Base-by-base conservation (phyloP, 169 alveolate genomes). In the Cryptosporidium felis region DNA sequence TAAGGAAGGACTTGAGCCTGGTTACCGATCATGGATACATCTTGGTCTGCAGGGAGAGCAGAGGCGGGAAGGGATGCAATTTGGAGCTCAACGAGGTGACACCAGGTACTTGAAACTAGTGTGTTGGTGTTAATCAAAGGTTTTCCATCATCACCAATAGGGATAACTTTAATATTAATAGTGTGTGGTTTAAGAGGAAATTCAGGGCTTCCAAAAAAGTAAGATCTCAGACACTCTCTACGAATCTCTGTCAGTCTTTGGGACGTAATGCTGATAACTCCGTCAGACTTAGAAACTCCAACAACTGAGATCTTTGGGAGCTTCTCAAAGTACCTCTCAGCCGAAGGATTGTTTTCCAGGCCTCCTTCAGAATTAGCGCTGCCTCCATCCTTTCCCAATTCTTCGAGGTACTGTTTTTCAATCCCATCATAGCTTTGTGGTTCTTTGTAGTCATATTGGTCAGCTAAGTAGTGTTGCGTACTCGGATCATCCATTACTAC, bases 401-500 rank as follows among this genome's bases (percentile, higher is more conserved):
- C 59, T 18, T 32, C 28, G n/a, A 56, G 6, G 23, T 56, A 28
- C 23, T 51, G 36, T 5, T 45, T 66, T 74, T 74, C 85, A 4
- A 74, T 34, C 12, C 32, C 32, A 3, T 74, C 85, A 53, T 74
- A 74, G 6, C 28, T 74, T 74, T 53, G 74, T 18, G 85, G 85
- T 30, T 74, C 85, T 21, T 53, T 74, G 23, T 74, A 74, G 46
- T 56, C 85, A 36, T 51, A 74, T 36, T 58, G 46, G 56, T 74
- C 66, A 2, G 85, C 59, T 40, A 74, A 40, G 23, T 74, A 74
- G 18, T 74, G 85, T 18, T 74, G 85, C 2, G 85, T 74, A 49
- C 85, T 74, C 41, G 85, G 85, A 58, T 92, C 90, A 45, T 94
- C 97, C 44, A 94, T 93, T 42, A 94, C 96, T 21, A 93, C 82